A percentile compares a stretch with the other conserved stretches of the same genome.
Evolutionary conservation across 495 filamentous ascomycete genomes (phyloP).

Genomic region (Xylaria bambusicola): DNA sequence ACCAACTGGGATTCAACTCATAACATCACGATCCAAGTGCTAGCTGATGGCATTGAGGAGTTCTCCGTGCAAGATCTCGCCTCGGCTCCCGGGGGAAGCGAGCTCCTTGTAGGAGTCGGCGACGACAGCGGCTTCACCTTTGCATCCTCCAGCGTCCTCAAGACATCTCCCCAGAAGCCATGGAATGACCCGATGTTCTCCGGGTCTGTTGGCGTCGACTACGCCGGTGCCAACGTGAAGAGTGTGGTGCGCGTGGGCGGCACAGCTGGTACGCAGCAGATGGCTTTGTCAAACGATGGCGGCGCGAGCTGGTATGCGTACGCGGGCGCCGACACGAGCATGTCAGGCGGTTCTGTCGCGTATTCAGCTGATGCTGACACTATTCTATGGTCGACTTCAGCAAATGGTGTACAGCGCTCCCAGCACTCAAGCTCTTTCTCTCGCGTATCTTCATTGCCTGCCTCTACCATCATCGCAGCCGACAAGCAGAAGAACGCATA

Average conservation of each 20-base stretch:
- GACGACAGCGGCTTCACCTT: slow-evolving; percentile 61
- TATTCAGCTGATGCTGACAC: slow-evolving; percentile 56
- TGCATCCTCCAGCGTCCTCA: slow-evolving; percentile 41
- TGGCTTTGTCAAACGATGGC: slow-evolving; percentile 46
- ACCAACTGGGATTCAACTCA: slow-evolving; percentile 53
- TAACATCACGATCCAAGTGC: slow-evolving; percentile 42
- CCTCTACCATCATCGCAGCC: slow-evolving; percentile 49
- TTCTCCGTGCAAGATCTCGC: slow-evolving; percentile 55
- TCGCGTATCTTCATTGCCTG: slow-evolving; percentile 45
- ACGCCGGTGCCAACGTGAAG: slow-evolving; percentile 55
- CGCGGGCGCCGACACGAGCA: slow-evolving; percentile 43
- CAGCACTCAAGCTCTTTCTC: slow-evolving; percentile 45
- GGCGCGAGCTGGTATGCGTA: slow-evolving; percentile 51
- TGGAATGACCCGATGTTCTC: slow-evolving; percentile 56
- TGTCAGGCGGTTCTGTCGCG: slow-evolving; percentile 50
- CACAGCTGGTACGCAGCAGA: slow-evolving; percentile 40
- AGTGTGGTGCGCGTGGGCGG: slow-evolving; percentile 60
- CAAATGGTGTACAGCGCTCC: slow-evolving; percentile 44
- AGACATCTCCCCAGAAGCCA: slow-evolving; percentile 46
- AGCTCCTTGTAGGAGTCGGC: slow-evolving; percentile 59
- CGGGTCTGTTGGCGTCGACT: slow-evolving; percentile 55
- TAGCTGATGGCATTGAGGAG: slow-evolving; percentile 63
- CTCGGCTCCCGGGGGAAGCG: slow-evolving; percentile 53
- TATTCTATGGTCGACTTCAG: slow-evolving; percentile 50
- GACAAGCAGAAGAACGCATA: slow-evolving; percentile 54